These are phyloP conservation scores for Gillenia trifoliata DNA, from an alignment of 306 rosid species.

Conservation along the genomic window DNA sequence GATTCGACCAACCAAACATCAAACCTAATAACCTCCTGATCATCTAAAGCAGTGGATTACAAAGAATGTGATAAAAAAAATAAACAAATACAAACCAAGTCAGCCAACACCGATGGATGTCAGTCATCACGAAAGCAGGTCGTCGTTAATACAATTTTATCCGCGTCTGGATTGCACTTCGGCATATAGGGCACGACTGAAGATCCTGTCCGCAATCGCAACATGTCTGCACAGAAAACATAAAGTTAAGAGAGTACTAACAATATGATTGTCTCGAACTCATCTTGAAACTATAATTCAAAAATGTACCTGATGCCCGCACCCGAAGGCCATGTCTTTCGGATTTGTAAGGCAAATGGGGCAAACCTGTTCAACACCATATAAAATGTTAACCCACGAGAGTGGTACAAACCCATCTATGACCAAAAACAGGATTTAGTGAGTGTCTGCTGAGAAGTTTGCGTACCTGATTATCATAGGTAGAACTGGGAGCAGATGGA, in stretches of 20 bases:
- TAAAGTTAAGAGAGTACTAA: neutral
- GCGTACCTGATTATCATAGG: constrained; percentile 65
- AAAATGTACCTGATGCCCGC: constrained; percentile 86
- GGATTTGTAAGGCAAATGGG: constrained; percentile 73
- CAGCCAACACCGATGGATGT: neutral
- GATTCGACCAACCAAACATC: neutral
- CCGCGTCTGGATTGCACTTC: constrained; percentile 63
- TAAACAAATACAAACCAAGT: neutral
- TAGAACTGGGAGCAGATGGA: constrained; percentile 57
- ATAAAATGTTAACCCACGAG: constrained; percentile 4
- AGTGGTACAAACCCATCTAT: neutral
- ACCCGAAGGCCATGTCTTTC: constrained; percentile 94
- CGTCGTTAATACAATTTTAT: constrained; percentile 61
- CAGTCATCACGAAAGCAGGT: neutral
- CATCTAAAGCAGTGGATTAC: constrained; percentile 13
- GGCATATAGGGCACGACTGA: constrained; percentile 81
- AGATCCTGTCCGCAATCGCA: constrained; percentile 75
- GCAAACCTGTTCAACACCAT: constrained; percentile 60
- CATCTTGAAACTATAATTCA: neutral
- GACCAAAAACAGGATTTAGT: neutral
- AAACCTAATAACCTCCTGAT: constrained; percentile 6
- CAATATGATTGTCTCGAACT: neutral
- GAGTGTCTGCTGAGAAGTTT: neutral
- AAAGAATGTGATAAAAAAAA: constrained; percentile 31
- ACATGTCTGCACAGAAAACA: constrained; percentile 66